Percentiles rank a stretch among this genome's conserved stretches.
Conservation (phyloP, 208 protist species). For the Leishmania aethiopica region DNA sequence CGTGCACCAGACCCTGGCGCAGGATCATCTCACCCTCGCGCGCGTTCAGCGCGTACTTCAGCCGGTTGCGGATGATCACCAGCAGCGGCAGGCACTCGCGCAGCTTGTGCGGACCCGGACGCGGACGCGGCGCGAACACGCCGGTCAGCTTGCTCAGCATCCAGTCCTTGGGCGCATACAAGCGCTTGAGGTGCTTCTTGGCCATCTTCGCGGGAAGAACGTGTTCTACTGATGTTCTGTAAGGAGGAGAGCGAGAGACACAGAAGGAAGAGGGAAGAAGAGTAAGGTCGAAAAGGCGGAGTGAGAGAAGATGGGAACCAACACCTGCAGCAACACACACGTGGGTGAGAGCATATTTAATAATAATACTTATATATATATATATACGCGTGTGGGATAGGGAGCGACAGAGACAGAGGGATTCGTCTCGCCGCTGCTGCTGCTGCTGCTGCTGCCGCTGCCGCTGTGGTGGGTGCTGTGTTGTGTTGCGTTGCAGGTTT, state of each 20-base stretch:
- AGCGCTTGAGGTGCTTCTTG: slow-evolving; percentile 99
- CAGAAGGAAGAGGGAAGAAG: neutral
- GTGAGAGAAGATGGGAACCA: neutral
- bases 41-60: slow-evolving; percentile 98
- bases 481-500: neutral
- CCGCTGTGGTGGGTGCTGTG: no score
- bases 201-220: slow-evolving; percentile 67
- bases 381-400: no score
- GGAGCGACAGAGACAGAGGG: no score
- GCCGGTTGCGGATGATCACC: slow-evolving; percentile 90
- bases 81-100: slow-evolving; percentile 86
- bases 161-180: slow-evolving; percentile 99
- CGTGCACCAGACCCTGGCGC: slow-evolving; percentile 95
- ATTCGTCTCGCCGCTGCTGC: no score
- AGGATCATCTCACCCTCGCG: slow-evolving; percentile 97
- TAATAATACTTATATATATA: no score
- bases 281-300: neutral
- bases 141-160: slow-evolving; percentile 99
- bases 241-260: neutral
- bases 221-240: slow-evolving; percentile 7
- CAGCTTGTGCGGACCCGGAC: slow-evolving; percentile 98
- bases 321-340: neutral
- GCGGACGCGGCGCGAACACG: slow-evolving; percentile 97
- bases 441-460: no score
- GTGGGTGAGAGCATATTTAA: neutral